phyloP scores from a whole-genome alignment of 768 basidiomycete species.

The Calocybe gangraenosa region DNA sequence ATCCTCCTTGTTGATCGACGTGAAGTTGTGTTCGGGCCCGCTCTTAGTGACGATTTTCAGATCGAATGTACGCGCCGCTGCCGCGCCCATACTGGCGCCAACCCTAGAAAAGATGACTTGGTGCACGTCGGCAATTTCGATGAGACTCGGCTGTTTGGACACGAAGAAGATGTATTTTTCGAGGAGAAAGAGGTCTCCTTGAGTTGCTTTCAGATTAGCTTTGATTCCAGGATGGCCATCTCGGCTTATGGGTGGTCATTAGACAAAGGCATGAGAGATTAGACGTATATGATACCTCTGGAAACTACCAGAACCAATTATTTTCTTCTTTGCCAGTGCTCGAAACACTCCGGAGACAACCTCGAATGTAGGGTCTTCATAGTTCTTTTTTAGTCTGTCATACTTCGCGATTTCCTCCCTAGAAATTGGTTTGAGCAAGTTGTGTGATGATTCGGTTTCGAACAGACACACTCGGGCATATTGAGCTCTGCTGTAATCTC shows the following conservation, averaged over 20 bases:
- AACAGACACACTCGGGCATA: conserved; percentile 72
- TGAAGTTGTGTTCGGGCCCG: conserved; percentile 85
- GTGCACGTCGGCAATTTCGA: conserved; percentile 87
- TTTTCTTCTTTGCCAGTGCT: conserved; percentile 85
- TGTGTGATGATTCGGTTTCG: neutral
- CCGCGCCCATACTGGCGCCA: conserved; percentile 75
- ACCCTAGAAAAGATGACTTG: conserved; percentile 92
- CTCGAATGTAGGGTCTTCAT: conserved; percentile 93
- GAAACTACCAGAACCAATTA: conserved; percentile 83
- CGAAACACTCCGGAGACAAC: conserved; percentile 94
- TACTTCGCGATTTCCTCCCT: conserved; percentile 78
- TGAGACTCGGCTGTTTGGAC: conserved; percentile 88
- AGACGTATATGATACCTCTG: conserved; percentile 50
- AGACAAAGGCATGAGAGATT: neutral
- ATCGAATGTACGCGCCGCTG: conserved; percentile 91
- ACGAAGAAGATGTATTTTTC: conserved; percentile 99
- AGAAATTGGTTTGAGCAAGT: neutral
- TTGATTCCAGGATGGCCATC: conserved; percentile 94
- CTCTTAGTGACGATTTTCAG: conserved; percentile 83
- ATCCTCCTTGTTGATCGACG: conserved; percentile 94
- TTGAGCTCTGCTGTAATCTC: conserved; percentile 95
- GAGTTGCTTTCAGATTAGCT: conserved; percentile 93
- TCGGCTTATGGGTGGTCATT: conserved; percentile 44
- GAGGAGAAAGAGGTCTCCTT: conserved; percentile 96
- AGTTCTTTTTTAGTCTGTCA: conserved; percentile 86